Percentiles rank a stretch among this genome's conserved stretches.
These are phyloP conservation scores for Alternaria sp. DNA, from an alignment of 2,329 filamentous ascomycete genomes.

Conservation along the genomic window DNA sequence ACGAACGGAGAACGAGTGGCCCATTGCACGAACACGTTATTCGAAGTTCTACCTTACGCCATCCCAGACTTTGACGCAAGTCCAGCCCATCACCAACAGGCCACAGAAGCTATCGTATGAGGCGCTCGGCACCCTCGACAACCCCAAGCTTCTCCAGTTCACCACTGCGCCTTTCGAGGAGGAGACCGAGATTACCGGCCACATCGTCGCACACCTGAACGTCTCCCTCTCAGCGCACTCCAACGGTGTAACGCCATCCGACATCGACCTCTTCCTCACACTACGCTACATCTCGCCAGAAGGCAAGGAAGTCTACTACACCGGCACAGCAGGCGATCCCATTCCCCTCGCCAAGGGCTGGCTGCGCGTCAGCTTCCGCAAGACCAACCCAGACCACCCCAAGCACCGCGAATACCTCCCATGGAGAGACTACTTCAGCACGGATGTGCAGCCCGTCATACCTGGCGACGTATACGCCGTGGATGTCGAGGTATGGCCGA, in stretches of 20 bases:
- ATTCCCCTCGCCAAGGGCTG: conserved; percentile 70
- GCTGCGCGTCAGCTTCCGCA: conserved; percentile 65
- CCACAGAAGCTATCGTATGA: conserved; percentile 61
- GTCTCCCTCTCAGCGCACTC: conserved; percentile 60
- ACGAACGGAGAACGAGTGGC: conserved; percentile 69
- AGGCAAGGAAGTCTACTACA: conserved; percentile 67
- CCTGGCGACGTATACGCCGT: conserved; percentile 63
- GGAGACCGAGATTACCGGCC: conserved; percentile 74
- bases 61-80: conserved; percentile 49
- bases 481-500: conserved; percentile 70
- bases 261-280: conserved; percentile 69
- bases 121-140: conserved; percentile 64
- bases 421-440: conserved; percentile 64
- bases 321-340: conserved; percentile 68
- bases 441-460: conserved; percentile 59
- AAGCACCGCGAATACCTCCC: conserved; percentile 63
- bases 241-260: conserved; percentile 52
- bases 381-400: conserved; percentile 58
- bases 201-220: conserved; percentile 68
- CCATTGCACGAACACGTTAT: conserved; percentile 69
- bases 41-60: conserved; percentile 66
- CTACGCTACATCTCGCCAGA: conserved; percentile 63
- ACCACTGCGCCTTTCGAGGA: conserved; percentile 62
- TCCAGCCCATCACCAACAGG: conserved; percentile 33
- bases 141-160: conserved; percentile 64